Percentiles rank a stretch among this genome's conserved stretches.
phyloP scores from a whole-genome alignment of 208 protist genomes.

The Lotmaria passim region DNA sequence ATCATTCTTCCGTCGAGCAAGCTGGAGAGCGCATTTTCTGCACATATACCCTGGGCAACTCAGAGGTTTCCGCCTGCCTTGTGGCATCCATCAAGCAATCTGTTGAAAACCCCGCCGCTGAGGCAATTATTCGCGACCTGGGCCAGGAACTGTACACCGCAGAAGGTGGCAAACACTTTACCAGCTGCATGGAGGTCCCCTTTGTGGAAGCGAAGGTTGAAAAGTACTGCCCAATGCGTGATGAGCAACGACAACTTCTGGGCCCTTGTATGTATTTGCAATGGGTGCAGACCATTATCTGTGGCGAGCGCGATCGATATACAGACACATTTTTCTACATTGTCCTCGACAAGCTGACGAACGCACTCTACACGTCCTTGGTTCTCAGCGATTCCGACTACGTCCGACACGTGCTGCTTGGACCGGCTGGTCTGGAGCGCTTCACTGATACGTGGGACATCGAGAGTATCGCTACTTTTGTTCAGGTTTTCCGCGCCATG shows the following conservation, averaged over 20 bases:
- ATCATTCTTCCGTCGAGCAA: slow-evolving; percentile 47
- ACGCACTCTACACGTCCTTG: slow-evolving; percentile 29
- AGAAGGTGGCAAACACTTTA: slow-evolving; percentile 32
- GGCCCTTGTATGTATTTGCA: slow-evolving; percentile 26
- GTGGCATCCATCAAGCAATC: slow-evolving; percentile 26
- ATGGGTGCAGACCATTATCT: slow-evolving; percentile 31
- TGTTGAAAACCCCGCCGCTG: slow-evolving; percentile 13
- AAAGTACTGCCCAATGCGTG: slow-evolving; percentile 20
- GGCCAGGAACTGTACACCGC: slow-evolving; percentile 34
- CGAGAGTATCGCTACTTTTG: slow-evolving; percentile 21
- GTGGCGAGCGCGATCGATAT: slow-evolving; percentile 21
- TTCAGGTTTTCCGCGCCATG: slow-evolving; percentile 29
- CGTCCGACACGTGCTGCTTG: slow-evolving; percentile 26
- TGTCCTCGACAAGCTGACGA: slow-evolving; percentile 31
- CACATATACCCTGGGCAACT: slow-evolving; percentile 25
- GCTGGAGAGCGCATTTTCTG: slow-evolving; percentile 66
- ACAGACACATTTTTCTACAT: slow-evolving; percentile 32
- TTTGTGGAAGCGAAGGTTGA: slow-evolving; percentile 38
- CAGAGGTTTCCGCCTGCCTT: slow-evolving; percentile 23
- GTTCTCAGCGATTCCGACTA: slow-evolving; percentile 21
- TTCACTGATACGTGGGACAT: slow-evolving; percentile 30
- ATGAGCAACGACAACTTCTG: slow-evolving; percentile 15
- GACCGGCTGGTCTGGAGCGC: slow-evolving; percentile 22
- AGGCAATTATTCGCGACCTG: slow-evolving; percentile 26
- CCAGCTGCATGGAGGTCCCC: slow-evolving; percentile 33